These are phyloP conservation scores for Stromatinia cepivora DNA, from an alignment of 2,329 filamentous ascomycete genomes.

Conservation along the genomic window DNA sequence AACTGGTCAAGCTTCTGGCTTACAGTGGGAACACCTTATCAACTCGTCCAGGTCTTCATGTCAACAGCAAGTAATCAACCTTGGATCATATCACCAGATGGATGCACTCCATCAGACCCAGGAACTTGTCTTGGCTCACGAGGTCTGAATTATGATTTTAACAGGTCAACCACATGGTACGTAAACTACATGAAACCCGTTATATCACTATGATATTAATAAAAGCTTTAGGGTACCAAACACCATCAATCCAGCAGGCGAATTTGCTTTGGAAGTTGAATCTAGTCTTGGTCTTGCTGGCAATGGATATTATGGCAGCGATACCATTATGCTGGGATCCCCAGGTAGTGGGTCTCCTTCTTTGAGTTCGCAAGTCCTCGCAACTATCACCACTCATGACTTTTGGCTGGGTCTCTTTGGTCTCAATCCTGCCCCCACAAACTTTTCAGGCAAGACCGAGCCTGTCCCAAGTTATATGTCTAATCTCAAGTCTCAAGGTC, in stretches of 20 bases:
- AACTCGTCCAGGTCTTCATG: conserved; percentile 38
- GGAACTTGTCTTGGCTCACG: conserved; percentile 43
- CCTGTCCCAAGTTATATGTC: conserved; percentile 42
- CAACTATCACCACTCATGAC: conserved; percentile 39
- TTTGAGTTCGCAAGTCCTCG: conserved; percentile 33
- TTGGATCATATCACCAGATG: conserved; percentile 32
- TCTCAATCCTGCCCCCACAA: conserved; percentile 32
- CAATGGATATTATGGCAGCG: conserved; percentile 33
- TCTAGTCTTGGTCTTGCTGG: conserved; percentile 27
- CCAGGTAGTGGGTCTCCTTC: conserved; percentile 26
- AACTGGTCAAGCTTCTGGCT: conserved; percentile 69
- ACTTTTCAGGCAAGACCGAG: conserved; percentile 27
- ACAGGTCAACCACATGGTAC: conserved; percentile 43
- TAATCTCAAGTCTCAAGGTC: conserved; percentile 42
- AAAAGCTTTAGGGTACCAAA: conserved; percentile 27
- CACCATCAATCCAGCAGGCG: conserved; percentile 25
- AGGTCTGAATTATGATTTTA: conserved; percentile 42
- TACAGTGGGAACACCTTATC: conserved; percentile 39
- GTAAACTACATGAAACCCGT: not conserved
- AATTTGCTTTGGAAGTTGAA: conserved; percentile 31
- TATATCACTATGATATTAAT: conserved; percentile 10
- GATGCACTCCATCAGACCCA: conserved; percentile 27
- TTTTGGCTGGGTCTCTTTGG: conserved; percentile 36
- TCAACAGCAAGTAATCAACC: conserved; percentile 43
- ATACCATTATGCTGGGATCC: conserved; percentile 30